Base-by-base conservation (phyloP, 257 asterid species). In the Salvia splendens region DNA sequence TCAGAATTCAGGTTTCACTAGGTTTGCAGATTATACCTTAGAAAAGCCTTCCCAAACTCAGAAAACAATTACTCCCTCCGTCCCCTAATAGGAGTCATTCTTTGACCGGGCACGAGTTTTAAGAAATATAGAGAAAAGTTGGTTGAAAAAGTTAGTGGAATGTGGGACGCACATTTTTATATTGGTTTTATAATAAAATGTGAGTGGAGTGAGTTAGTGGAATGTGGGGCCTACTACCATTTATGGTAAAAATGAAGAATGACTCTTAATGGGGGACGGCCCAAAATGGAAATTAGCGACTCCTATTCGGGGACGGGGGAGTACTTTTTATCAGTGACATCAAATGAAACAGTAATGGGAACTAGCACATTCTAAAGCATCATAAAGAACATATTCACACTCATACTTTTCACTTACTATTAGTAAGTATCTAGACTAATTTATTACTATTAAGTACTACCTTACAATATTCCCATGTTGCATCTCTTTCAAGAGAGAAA, bases 401-500 rank as follows among this genome's bases (percentile, higher is more conserved):
- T 54, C 64, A 47, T 54, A 50, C 65, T 16, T 42, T 54, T 33
- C 33, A 35, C 68, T 15, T 48, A 9, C 52, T 73, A 59, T 20
- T 16, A 24, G 16, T 38, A 61, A 69, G 57, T 47, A 45, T 50
- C 75, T 75, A 48, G 10, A 42, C 47, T 48, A 15, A 8, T 35
- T 41, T 36, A 52, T 41, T 5, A 5, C 42, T 38, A 40, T 10
- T 12, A 41, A 3, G 57, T 78, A 92, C 98, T 78, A 92, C 98
- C 95, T 88, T 43, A 93, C 99, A 36, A 93, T 93, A 71, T 90
- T 93, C 63, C 87, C 94, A 70, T 93, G 99, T 59, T 93, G 96
- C 99, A 93, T 93, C 86, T 90, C 99, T 75, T 93, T 90, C 84
- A 93, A 78, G 49, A 93, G 92, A 28, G 97, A 93, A 40, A 93